Evolutionary conservation across 2,329 filamentous ascomycete genomes (phyloP).

Genomic region (Verticillium dahliae): DNA sequence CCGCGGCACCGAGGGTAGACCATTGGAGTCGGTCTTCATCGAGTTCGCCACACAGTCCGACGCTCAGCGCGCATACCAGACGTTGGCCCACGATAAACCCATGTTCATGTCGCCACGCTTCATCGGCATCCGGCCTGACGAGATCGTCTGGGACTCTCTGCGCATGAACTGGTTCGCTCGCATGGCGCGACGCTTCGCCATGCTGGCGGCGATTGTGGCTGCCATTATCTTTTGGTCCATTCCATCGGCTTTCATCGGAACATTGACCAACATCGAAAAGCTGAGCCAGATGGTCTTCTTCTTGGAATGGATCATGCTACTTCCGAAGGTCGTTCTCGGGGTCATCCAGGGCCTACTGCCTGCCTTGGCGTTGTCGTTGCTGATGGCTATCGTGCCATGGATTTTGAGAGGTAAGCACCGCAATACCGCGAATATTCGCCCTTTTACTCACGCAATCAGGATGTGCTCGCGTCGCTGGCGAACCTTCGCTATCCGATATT

Average conservation of each 20-base stretch:
- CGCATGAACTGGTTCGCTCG: slow-evolving; percentile 64
- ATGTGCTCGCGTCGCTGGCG: slow-evolving; percentile 64
- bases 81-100: slow-evolving; percentile 71
- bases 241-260: slow-evolving; percentile 71
- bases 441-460: slow-evolving; percentile 20
- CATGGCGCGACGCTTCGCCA: slow-evolving; percentile 59
- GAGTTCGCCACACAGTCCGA: slow-evolving; percentile 79
- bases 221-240: slow-evolving; percentile 82
- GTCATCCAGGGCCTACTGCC: slow-evolving; percentile 81
- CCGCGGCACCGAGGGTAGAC: slow-evolving; percentile 51
- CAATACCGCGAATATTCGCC: not conserved
- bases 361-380: slow-evolving; percentile 66
- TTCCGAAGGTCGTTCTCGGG: slow-evolving; percentile 65
- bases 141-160: slow-evolving; percentile 84
- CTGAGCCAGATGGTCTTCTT: slow-evolving; percentile 60
- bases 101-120: slow-evolving; percentile 80
- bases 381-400: slow-evolving; percentile 77
- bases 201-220: slow-evolving; percentile 60
- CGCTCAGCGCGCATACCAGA: slow-evolving; percentile 81
- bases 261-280: slow-evolving; percentile 76
- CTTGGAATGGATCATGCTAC: slow-evolving; percentile 64
- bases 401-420: slow-evolving; percentile 61
- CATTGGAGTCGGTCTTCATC: slow-evolving; percentile 77
- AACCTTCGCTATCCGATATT: slow-evolving; percentile 62
- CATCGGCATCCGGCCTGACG: slow-evolving; percentile 71